phyloP scores from a whole-genome alignment of 257 asterid genomes.

The Thymus mandschuricus region DNA sequence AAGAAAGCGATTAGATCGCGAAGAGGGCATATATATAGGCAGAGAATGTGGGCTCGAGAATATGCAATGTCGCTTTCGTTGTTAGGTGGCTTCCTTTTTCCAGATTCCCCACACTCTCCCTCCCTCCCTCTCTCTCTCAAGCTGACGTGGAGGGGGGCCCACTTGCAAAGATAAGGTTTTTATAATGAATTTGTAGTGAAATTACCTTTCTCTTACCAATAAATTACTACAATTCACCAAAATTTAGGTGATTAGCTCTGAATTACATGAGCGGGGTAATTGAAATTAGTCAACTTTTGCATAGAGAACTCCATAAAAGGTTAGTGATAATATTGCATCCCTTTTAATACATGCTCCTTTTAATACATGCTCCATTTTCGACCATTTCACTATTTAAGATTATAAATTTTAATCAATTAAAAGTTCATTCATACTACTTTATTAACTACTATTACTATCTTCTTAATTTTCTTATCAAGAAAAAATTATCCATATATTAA shows the following conservation, averaged over 20 bases:
- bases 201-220: neutral
- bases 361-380: too few relatives aligned
- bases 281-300: too few relatives aligned
- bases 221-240: neutral
- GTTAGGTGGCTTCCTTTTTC: slow-evolving; percentile 40
- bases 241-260: neutral
- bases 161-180: slow-evolving; percentile 31
- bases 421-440: too few relatives aligned
- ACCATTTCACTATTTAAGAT: too few relatives aligned
- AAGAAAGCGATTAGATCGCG: slow-evolving; percentile 21
- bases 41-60: slow-evolving; percentile 33
- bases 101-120: slow-evolving; percentile 22
- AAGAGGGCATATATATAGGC: slow-evolving; percentile 46
- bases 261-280: too few relatives aligned
- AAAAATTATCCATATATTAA: too few relatives aligned
- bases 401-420: too few relatives aligned
- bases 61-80: slow-evolving; percentile 39
- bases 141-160: slow-evolving; percentile 38
- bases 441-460: too few relatives aligned
- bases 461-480: too few relatives aligned
- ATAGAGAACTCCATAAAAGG: too few relatives aligned
- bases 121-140: slow-evolving; percentile 18
- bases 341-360: too few relatives aligned
- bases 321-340: too few relatives aligned
- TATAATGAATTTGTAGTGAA: neutral